Evolutionary conservation across 202 grass and related monocot species (phyloP), one percentile per base, ranked within the genome.

Genomic region (Schoenoplectus tabernaemontani): DNA sequence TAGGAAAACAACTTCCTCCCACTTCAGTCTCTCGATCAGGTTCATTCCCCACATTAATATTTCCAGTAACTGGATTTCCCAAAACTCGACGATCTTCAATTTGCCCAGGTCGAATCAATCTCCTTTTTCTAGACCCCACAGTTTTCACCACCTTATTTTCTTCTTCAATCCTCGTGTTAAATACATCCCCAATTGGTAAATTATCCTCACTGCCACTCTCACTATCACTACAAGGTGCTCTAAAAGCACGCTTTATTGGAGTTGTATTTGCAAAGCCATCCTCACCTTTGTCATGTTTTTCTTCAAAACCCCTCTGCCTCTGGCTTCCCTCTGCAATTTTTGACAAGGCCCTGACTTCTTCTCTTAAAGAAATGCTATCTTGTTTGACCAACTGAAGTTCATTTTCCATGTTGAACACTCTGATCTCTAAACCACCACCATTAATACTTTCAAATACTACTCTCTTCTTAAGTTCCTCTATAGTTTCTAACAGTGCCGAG

Each of bases 181-280:
- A 43, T 32, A 75, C 50, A 50, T 84, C 39, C 36, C 44, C 22
- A 51, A 85, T 92, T 13, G 62, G 76, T 58, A 74, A 72, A 38
- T 26, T 75, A 77, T 77, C 83, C 33, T 78, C 75, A 69, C 60
- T 54, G 4, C 86, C 78, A 53, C 61, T 63, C 17, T 83, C 89
- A 28, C 81, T 82, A 17, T 87, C 89, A 53, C 84, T 59, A 47
- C 57, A 12, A 59, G 44, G 1, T 47, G 73, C 68, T 39, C 39
- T 44, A 6, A 59, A 41, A 1, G 11, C 43, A 5, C 61, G 89
- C 59, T 77, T 82, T n/a, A 78, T 34, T 12, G 46, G 76, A 22
- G 33, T 76, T 20, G 30, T 50, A 76, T 30, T 46, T 58, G 12
- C 33, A 46, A 86, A 22, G 64, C 22, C 23, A 57, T 80, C 46